These are phyloP conservation scores for Penicillium paxilli DNA, from an alignment of 495 filamentous ascomycete species.

Conservation along the genomic window DNA sequence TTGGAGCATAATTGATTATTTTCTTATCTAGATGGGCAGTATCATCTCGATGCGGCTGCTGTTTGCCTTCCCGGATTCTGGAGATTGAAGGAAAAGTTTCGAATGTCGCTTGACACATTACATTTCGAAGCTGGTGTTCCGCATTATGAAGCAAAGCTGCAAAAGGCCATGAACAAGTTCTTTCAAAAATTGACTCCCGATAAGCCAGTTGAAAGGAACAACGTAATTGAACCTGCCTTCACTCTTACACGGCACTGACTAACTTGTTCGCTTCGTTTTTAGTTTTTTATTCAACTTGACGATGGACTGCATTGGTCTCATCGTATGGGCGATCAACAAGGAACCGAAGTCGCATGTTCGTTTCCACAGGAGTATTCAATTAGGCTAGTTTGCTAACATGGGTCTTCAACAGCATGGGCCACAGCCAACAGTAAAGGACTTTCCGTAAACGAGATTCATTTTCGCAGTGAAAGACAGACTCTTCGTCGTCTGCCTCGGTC, in stretches of 20 bases:
- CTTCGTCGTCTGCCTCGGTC: conserved; percentile 63
- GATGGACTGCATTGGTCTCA: conserved; percentile 62
- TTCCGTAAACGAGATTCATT: conserved; percentile 39
- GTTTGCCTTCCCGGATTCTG: conserved; percentile 75
- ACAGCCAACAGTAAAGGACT: conserved; percentile 14
- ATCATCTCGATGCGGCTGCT: conserved; percentile 70
- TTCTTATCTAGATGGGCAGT: conserved; percentile 55
- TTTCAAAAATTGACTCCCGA: conserved; percentile 58
- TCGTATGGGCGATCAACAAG: conserved; percentile 67
- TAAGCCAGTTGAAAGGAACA: conserved; percentile 53
- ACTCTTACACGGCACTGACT: neutral
- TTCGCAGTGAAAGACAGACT: conserved; percentile 69
- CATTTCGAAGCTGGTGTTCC: conserved; percentile 73
- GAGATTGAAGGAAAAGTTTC: conserved; percentile 72
- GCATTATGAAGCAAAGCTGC: conserved; percentile 66
- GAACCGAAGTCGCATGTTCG: conserved; percentile 59
- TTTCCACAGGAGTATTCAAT: neutral
- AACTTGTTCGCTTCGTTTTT: neutral
- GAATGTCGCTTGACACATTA: conserved; percentile 71
- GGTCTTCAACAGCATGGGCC: conserved; percentile 9
- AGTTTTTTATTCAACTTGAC: conserved; percentile 68
- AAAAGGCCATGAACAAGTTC: conserved; percentile 71
- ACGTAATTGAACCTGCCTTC: conserved; percentile 21
- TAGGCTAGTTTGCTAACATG: neutral
- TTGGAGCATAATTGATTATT: too few species aligned